Percentiles rank a stretch among this genome's conserved stretches.
These are phyloP conservation scores for Cryomyces antarcticus DNA, from an alignment of 495 filamentous ascomycete species.

Conservation along the genomic window DNA sequence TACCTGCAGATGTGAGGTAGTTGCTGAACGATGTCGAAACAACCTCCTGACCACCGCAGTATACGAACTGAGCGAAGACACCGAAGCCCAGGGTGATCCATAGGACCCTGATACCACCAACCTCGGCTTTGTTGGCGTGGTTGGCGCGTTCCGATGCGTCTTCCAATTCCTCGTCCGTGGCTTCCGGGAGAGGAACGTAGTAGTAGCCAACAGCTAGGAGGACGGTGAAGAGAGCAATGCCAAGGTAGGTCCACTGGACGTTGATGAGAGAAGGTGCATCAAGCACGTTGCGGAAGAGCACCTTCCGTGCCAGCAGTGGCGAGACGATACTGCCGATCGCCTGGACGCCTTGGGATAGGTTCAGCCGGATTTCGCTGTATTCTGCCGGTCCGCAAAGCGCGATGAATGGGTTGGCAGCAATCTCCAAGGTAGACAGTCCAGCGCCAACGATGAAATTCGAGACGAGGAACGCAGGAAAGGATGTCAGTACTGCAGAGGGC, in stretches of 20 bases:
- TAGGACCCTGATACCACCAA: constrained; percentile 27
- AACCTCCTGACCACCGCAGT: constrained; percentile 45
- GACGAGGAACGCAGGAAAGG: constrained; percentile 41
- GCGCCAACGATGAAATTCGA: constrained; percentile 49
- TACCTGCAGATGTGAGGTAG: constrained; percentile 21
- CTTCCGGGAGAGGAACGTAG: constrained; percentile 46
- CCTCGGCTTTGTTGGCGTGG: constrained; percentile 26
- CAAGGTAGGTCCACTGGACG: constrained; percentile 55
- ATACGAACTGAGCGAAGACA: constrained; percentile 40
- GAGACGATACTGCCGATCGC: constrained; percentile 42
- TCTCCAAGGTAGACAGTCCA: constrained; percentile 42
- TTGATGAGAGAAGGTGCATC: constrained; percentile 36
- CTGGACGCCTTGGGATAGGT: constrained; percentile 48
- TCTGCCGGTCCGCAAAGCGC: constrained; percentile 44
- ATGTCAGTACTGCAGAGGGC: constrained; percentile 48
- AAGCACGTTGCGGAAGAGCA: constrained; percentile 33
- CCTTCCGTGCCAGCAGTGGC: constrained; percentile 37
- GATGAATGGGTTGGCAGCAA: constrained; percentile 47
- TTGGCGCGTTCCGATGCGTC: constrained; percentile 30
- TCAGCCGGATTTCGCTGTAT: constrained; percentile 44
- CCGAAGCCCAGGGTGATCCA: constrained; percentile 37
- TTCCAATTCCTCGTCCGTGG: constrained; percentile 41
- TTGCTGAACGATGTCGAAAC: constrained; percentile 25
- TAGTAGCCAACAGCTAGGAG: constrained; percentile 43
- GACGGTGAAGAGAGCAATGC: constrained; percentile 43